phyloP scores from a whole-genome alignment of 495 filamentous ascomycete genomes.

The Hypoxylon fuscum region DNA sequence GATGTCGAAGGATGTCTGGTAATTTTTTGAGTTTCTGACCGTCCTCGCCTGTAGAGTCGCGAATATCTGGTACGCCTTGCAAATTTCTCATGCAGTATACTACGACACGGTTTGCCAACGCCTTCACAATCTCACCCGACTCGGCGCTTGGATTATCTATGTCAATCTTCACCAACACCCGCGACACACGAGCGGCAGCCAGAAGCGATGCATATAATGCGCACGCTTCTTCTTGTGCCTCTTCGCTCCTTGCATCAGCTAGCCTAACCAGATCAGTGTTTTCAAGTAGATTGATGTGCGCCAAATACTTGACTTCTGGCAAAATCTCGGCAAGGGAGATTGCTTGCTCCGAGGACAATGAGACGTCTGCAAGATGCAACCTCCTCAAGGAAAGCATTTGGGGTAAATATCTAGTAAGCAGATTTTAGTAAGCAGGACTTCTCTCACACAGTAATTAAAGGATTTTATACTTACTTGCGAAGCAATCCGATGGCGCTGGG shows the following conservation, averaged over 20 bases:
- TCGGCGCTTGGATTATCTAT: conserved; percentile 84
- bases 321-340: conserved; percentile 91
- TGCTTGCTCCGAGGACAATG: conserved; percentile 82
- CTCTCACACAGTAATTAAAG: too few species aligned
- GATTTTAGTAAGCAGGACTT: conserved; percentile 20
- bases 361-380: conserved; percentile 88
- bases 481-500: conserved; percentile 80
- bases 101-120: conserved; percentile 89
- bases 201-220: conserved; percentile 93
- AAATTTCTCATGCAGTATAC: conserved; percentile 94
- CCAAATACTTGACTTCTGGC: conserved; percentile 81
- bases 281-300: conserved; percentile 87
- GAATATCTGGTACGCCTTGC: conserved; percentile 63
- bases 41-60: conserved; percentile 41
- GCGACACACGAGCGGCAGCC: conserved; percentile 84
- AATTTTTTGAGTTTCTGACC: conserved; percentile 52
- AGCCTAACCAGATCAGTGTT: conserved; percentile 76
- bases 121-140: conserved; percentile 88
- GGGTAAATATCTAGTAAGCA: conserved; percentile 70
- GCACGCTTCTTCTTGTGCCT: conserved; percentile 87
- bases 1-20: conserved; percentile 64
- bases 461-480: conserved; percentile 63
- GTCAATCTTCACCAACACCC: conserved; percentile 86
- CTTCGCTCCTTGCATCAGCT: conserved; percentile 73
- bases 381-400: conserved; percentile 83